Base-by-base conservation (phyloP, 2,329 filamentous ascomycete species). In the Fusarium sp. region DNA sequence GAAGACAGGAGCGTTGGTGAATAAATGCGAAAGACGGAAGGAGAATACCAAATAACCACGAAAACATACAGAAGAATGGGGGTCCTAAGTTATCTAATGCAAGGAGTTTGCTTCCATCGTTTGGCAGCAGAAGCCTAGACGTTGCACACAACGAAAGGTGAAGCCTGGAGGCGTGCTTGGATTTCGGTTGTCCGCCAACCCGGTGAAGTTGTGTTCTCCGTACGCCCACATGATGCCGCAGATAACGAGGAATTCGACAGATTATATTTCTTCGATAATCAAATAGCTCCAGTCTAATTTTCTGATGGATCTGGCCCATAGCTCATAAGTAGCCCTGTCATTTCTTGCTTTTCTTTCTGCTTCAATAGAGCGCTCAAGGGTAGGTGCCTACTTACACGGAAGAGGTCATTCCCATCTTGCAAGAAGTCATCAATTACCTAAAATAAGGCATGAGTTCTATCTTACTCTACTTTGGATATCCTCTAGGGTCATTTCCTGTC, bases 401-500 rank as follows among this genome's bases (percentile, higher is more conserved):
- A 23, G 18, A 42, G 16, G 10, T 2, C 18, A 42, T 20, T 42
- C 1, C 18, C 2, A 42, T 42, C 38, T 23, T 20, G 4, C 18
- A 20, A 20, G 2, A 42, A 6, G 6, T 23, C 3, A 20, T 8
- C 2, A 46, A 6, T 6, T n/a, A 6, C 4, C 14, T 10, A 1
- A 27, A 2, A n/a, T 16, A n/a, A n/a, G 9, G 1, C 6, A 11
- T 46, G 14, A 4, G 14, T 6, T 9, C 0, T 11, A 2, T 27
- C 4, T 6, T 10, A 0, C 11, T 27, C 8, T 16, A 16, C 8
- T 7, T 25, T 27, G 0, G 10, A 0, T 0, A 3, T 11, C 3
- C 1, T 2, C 14, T 16, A 10, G 4, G 5, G 8, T 5, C 6
- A 14, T 42, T 8, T 6, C 6, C 6, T 23, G 5, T 42, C 2